These are phyloP conservation scores for Fusarium graminum DNA, from an alignment of 2,329 filamentous ascomycete genomes.

Conservation along the genomic window DNA sequence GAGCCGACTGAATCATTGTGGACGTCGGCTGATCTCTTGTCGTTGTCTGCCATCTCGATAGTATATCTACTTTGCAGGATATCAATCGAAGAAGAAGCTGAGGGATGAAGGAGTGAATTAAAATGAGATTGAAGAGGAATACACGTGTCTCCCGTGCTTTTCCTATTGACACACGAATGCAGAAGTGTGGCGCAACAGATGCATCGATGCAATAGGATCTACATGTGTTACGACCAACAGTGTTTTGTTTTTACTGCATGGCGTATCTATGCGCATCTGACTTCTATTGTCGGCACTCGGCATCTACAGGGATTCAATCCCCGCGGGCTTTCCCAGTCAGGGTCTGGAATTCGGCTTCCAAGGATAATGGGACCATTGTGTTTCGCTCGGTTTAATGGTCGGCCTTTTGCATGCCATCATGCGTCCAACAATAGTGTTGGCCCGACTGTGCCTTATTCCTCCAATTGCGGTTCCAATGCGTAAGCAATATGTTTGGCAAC, in stretches of 20 bases:
- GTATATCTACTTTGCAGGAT: background rate
- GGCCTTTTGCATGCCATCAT: too few relatives aligned
- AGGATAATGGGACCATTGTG: background rate
- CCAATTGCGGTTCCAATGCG: too few relatives aligned
- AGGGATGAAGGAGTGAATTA: background rate
- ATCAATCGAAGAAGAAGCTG: too few relatives aligned
- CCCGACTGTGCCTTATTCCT: too few relatives aligned
- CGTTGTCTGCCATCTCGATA: constrained; percentile 28
- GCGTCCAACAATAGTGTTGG: too few relatives aligned
- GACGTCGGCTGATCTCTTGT: constrained; percentile 21
- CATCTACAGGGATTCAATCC: background rate
- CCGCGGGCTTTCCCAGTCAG: background rate
- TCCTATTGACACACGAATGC: background rate
- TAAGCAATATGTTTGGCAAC: too few relatives aligned
- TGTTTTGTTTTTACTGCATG: background rate
- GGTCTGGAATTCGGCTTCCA: background rate
- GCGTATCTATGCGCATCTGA: background rate
- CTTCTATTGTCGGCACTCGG: background rate
- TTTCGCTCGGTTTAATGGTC: background rate
- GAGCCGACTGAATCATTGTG: constrained; percentile 5
- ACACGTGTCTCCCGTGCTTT: too few relatives aligned
- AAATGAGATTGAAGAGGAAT: background rate
- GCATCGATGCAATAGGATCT: background rate
- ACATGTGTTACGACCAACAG: background rate
- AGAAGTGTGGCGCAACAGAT: background rate